Base-by-base conservation (phyloP, 805 yeast species). In the Saccharomycopsis babjevae region DNA sequence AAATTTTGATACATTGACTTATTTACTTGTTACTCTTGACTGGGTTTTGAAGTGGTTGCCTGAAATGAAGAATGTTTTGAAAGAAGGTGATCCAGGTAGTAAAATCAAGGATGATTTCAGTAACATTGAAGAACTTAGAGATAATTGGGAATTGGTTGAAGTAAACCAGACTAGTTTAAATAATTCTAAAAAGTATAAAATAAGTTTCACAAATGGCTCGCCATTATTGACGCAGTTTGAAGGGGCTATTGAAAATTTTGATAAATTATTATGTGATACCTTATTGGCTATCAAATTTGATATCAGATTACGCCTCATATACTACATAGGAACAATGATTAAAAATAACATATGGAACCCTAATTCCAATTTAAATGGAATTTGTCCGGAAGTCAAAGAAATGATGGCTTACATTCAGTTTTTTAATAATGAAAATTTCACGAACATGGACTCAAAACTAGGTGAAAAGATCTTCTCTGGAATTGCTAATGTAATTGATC, bases 31-130 rank as follows among this genome's bases (percentile, higher is more conserved):
- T 15, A 80, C 87, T 3, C 65, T 85, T 1, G 72, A 76, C 18
- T 82, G 90, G 84, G 73, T 84, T 2, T 70, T 82, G 50, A 67
- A 74, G 18, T 85, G 91, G 88, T 74, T 88, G 54, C 86, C 88
- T 0, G 68, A 68, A 5, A 71, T 84, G 68, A 75, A 80, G 59
- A 69, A 73, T 5, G 42, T 46, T 28, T 46, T 46, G n/a, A 46
- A 46, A 46, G 32, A 46, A 46, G 52, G 52, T 22, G 52, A 46
- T 22, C 52, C 52, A 25, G 52, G 52, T 46, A 58, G 59, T 60
- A 16, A 20, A 42, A 55, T 5, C 11, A 25, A 18, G 16, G 50
- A 54, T 22, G 52, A 52, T n/a, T 16, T 28, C 36, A 30, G 43
- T 5, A 50, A 50, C 13, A n/a, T 46, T 30, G 62, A 59, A 15